Conservation (phyloP, 169 alveolate genomes). For the Plasmodium vivax region DNA sequence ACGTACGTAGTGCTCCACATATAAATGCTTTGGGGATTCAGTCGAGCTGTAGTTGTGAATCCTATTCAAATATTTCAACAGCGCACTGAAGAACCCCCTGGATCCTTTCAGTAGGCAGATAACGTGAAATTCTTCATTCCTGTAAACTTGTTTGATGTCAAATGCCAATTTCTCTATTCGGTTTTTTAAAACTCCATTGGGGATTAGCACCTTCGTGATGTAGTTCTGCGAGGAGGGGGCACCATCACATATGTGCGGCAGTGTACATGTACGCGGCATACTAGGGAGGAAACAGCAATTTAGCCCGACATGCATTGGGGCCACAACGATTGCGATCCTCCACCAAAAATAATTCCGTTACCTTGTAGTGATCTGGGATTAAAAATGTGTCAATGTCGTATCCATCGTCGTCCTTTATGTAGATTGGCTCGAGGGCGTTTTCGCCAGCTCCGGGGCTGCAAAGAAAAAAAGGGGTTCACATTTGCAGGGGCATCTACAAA, state of each 20-base stretch:
- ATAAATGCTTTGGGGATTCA: slow-evolving; percentile 26
- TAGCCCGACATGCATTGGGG: neutral
- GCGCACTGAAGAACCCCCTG: slow-evolving; percentile 80
- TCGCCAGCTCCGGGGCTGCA: slow-evolving; percentile 72
- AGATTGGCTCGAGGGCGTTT: slow-evolving; percentile 43
- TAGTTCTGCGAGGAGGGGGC: slow-evolving; percentile 10
- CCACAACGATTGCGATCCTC: neutral
- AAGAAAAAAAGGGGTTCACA: neutral
- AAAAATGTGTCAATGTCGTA: slow-evolving; percentile 52
- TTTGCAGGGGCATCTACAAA: neutral
- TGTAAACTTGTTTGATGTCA: slow-evolving; percentile 75
- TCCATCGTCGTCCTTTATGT: slow-evolving; percentile 66
- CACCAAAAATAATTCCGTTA: neutral
- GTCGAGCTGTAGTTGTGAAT: slow-evolving; percentile 71
- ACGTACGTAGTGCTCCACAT: slow-evolving; percentile 82
- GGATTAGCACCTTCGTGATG: slow-evolving; percentile 32
- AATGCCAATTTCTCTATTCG: slow-evolving; percentile 75
- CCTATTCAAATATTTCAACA: slow-evolving; percentile 75
- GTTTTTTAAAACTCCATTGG: slow-evolving; percentile 43
- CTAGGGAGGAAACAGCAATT: neutral
- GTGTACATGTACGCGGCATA: neutral
- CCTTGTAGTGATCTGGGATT: slow-evolving; percentile 58
- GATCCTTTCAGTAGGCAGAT: slow-evolving; percentile 84
- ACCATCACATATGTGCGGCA: neutral
- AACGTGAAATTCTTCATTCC: slow-evolving; percentile 78